Conservation (phyloP, 768 basidiomycete species). For the Xerocomellus chrysenteron region DNA sequence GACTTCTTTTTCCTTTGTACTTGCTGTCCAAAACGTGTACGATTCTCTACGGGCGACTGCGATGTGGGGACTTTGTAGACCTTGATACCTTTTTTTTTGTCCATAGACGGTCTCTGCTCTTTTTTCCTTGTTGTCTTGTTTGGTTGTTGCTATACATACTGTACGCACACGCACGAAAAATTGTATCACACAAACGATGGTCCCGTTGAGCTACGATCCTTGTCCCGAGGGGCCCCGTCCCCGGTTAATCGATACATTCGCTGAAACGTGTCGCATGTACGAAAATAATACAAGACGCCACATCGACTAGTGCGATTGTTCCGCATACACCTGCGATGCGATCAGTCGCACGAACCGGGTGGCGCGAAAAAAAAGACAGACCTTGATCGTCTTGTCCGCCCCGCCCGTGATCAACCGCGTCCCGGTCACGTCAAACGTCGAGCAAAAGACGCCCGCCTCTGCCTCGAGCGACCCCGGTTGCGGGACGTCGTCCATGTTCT, state of each 20-base stretch:
- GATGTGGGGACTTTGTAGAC: slow-evolving; percentile 18
- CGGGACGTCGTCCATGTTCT: slow-evolving; percentile 88
- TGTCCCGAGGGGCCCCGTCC: too few species aligned
- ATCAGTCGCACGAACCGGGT: not conserved
- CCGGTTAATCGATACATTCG: not conserved
- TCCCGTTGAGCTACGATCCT: not conserved
- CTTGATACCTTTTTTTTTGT: slow-evolving; percentile 8
- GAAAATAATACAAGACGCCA: not conserved
- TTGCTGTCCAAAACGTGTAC: not conserved
- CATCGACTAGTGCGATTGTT: slow-evolving; percentile 53
- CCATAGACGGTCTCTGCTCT: not conserved
- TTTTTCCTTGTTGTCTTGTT: too few species aligned
- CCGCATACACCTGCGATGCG: slow-evolving; percentile 55
- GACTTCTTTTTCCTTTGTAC: not conserved
- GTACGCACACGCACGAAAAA: not conserved
- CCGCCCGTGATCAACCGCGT: slow-evolving; percentile 93
- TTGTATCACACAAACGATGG: not conserved
- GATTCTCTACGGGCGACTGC: slow-evolving; percentile 3
- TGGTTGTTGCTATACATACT: not conserved
- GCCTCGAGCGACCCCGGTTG: slow-evolving; percentile 98
- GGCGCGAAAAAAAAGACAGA: slow-evolving; percentile 30
- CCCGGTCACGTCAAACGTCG: slow-evolving; percentile 94
- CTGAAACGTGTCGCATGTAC: not conserved
- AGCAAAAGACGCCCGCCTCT: slow-evolving; percentile 95
- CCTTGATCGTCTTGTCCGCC: slow-evolving; percentile 99